Evolutionary conservation across 306 rosid genomes (phyloP), one percentile per base, ranked within the genome.

Genomic region (Pyrus communis): DNA sequence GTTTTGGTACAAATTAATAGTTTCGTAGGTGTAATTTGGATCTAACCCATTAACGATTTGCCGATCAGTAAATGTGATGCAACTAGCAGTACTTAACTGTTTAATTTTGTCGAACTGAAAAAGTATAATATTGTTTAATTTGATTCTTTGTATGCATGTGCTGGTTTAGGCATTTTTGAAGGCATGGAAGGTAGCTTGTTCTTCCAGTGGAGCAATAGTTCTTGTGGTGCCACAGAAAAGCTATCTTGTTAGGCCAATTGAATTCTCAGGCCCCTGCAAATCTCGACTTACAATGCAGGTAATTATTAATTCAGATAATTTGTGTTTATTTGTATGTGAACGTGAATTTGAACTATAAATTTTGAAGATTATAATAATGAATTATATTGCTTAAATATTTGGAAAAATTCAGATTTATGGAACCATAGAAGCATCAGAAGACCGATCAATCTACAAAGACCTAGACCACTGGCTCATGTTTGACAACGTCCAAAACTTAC

Each of bases 201-300:
- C 87, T 45, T 68, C 80, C 23, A 72, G 18, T 35, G 81, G 80
- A 11, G 77, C 75, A 33, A 70, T 30, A 71, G 78, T 81, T 64
- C 80, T 80, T 58, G 84, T 81, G 69, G 93, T 91, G 71, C 84
- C 88, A 23, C 13, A 58, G 65, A 81, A 84, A 49, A 86, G 40
- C 31, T 93, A 87, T 85, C 75, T 86, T n/a, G 91, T 93, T 58
- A 82, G 78, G 82, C 94, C 94, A 70, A 82, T 82, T 30, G 83
- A 70, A 68, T 89, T 93, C 85, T 74, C 81, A 7, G 98, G 98
- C 52, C 96, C 98, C 40, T 93, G 98, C 86, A 84, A 86, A 81
- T 85, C 98, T 60, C 49, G 69, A 63, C 59, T 89, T 4, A 55
- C 75, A 27, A 46, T 91, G 21, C 85, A 86, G 88, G 96, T 91